Evolutionary conservation across 169 alveolate species (phyloP).

Genomic region (Cryptosporidium parvum): DNA sequence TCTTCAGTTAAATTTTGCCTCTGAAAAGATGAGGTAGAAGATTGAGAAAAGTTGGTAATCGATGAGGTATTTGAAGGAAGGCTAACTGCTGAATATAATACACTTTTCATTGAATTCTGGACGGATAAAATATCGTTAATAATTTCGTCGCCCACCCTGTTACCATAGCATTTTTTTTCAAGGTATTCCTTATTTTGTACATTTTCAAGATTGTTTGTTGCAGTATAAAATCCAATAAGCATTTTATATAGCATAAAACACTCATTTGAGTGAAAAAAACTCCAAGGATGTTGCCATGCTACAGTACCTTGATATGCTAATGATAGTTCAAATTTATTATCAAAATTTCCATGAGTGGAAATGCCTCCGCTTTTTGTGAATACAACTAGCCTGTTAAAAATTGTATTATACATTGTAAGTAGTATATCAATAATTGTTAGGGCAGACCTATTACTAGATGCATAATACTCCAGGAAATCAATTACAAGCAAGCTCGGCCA

Average conservation of each 20-base stretch:
- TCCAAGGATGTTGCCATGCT: constrained; percentile 76
- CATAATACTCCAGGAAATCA: constrained; percentile 66
- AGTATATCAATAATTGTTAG: constrained; percentile 51
- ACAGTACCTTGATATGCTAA: constrained; percentile 72
- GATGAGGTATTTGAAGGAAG: constrained; percentile 29
- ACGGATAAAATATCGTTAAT: constrained; percentile 41
- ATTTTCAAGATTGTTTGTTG: constrained; percentile 26
- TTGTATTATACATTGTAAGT: constrained; percentile 61
- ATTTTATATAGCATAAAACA: constrained; percentile 57
- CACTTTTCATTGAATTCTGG: constrained; percentile 34
- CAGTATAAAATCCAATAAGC: constrained; percentile 71
- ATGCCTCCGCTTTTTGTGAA: constrained; percentile 66
- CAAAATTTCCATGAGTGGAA: constrained; percentile 64
- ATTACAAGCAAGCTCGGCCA: constrained; percentile 74
- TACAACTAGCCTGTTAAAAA: constrained; percentile 52
- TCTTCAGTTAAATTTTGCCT: constrained; percentile 31
- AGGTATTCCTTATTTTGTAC: neutral
- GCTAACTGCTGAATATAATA: neutral
- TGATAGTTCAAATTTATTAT: constrained; percentile 67
- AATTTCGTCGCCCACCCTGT: constrained; percentile 37
- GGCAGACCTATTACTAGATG: constrained; percentile 46
- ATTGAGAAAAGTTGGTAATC: constrained; percentile 19
- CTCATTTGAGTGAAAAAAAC: constrained; percentile 70
- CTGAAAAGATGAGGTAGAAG: constrained; percentile 10
- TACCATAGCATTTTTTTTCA: neutral